phyloP scores from a whole-genome alignment of 2,329 filamentous ascomycete genomes.

The Cadophora luteo-olivacea region DNA sequence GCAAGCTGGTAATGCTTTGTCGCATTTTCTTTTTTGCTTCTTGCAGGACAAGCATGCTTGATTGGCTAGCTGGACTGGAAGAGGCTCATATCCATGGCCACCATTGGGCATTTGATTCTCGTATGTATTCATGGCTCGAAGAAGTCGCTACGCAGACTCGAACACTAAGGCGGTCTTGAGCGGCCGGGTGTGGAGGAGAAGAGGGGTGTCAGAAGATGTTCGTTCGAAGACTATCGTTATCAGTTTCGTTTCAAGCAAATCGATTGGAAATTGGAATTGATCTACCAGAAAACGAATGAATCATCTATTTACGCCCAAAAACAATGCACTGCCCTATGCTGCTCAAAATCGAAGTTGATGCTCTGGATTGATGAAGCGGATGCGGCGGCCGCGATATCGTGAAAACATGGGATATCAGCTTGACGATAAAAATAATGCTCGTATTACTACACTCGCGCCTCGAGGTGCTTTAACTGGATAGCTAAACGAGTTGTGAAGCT shows the following conservation, averaged over 20 bases:
- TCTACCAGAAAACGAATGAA: not conserved
- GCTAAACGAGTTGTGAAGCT: not conserved
- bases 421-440: not conserved
- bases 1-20: constrained; percentile 56
- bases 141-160: not conserved
- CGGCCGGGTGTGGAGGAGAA: not conserved
- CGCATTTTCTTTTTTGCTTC: constrained; percentile 59
- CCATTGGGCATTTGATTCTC: constrained; percentile 8
- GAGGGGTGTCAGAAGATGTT: not conserved
- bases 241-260: not conserved
- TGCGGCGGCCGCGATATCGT: constrained; percentile 9
- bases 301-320: not conserved
- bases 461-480: not conserved
- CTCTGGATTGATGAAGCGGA: not conserved
- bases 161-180: constrained; percentile 16
- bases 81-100: constrained; percentile 7
- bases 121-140: constrained; percentile 6
- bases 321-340: not conserved
- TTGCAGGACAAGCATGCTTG: constrained; percentile 53
- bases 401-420: not conserved
- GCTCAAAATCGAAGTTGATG: not conserved
- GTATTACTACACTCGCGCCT: not conserved
- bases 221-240: not conserved
- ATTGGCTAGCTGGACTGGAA: constrained; percentile 36
- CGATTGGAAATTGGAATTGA: not conserved